Conservation (phyloP, 2,329 filamentous ascomycete genomes). For the Fusarium sp. region DNA sequence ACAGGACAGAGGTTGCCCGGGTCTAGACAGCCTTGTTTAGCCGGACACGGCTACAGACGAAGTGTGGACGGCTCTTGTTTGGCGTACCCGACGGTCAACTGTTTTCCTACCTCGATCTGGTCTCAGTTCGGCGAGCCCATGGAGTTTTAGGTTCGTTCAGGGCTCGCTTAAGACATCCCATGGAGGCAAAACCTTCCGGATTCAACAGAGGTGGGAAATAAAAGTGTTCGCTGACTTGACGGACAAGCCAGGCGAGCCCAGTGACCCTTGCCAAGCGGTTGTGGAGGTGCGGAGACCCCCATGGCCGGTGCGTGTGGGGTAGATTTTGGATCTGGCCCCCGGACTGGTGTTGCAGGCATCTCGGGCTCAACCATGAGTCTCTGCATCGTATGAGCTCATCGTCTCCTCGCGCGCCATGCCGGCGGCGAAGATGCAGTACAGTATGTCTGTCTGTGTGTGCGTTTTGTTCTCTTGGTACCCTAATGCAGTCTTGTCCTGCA, state of each 20-base stretch:
- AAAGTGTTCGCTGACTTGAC: slow-evolving; percentile 14
- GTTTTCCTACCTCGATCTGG: background rate
- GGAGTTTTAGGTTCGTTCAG: background rate
- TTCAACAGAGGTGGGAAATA: slow-evolving; percentile 5
- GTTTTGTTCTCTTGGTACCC: slow-evolving; percentile 16
- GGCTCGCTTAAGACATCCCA: background rate
- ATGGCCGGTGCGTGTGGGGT: slow-evolving; percentile 44
- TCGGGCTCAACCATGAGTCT: slow-evolving; percentile 32
- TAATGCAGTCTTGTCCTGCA: slow-evolving; percentile 1
- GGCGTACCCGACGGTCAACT: background rate
- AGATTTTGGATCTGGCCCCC: slow-evolving; percentile 36
- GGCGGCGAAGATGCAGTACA: slow-evolving; percentile 5
- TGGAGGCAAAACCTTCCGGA: slow-evolving; percentile 20
- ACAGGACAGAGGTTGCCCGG: slow-evolving; percentile 6
- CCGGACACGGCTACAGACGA: slow-evolving; percentile 5
- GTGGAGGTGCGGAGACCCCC: slow-evolving; percentile 45
- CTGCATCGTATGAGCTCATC: slow-evolving; percentile 38
- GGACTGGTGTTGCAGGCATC: slow-evolving; percentile 22
- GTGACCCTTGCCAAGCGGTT: slow-evolving; percentile 26
- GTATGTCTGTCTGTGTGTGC: background rate
- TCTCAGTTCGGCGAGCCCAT: background rate
- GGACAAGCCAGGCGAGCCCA: slow-evolving; percentile 9
- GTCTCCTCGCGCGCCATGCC: slow-evolving; percentile 6
- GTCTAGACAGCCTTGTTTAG: slow-evolving; percentile 13
- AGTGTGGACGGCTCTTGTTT: slow-evolving; percentile 15